Base-by-base conservation (phyloP, 108 stramenopile species). In the Nitzschia sp. region DNA sequence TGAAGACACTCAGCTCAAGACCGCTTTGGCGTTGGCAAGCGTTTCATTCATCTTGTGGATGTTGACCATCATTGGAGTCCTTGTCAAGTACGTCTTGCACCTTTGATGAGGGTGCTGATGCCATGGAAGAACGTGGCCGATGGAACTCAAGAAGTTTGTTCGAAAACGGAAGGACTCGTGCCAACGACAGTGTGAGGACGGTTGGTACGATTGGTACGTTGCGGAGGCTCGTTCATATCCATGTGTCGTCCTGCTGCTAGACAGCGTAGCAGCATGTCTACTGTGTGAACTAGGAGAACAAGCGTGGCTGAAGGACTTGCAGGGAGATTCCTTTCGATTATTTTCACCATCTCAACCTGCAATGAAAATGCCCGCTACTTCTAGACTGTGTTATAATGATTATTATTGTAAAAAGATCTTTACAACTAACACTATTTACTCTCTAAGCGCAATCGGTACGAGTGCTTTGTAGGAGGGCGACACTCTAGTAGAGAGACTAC, bases 281-380 rank as follows among this genome's bases (percentile, higher is more conserved):
- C 62, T 38, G 59, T 67, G 50, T 45, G 68, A 55, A 32, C 63
- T 76, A 58, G 68, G 53, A 48, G 68, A 69, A 63, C 54, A 61
- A 54, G 54, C 25, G 55, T 81, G 75, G 76, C 71, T 81, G 80
- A 81, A 81, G 75, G 80, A 81, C 71, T 71, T 81, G 58, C 80
- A 77, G 75, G 80, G 80, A 68, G 80, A 80, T 69, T 69, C 80
- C 55, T 80, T 72, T 58, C 73, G 80, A 67, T 63, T 75, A 75
- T 36, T 28, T 58, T 76, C 63, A 69, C 75, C 50, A 28, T 57
- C 67, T 69, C 65, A 52, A 23, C 35, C 58, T 69, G 75, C 47
- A 47, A 66, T 55, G 75, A 76, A 63, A 75, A 75, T 61, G 66
- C 52, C 72, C 61, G 63, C 68, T 66, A 63, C 26, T 55, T 56